Evolutionary conservation across 2,329 filamentous ascomycete genomes (phyloP).

Genomic region (Teratosphaeria epicoccoides): DNA sequence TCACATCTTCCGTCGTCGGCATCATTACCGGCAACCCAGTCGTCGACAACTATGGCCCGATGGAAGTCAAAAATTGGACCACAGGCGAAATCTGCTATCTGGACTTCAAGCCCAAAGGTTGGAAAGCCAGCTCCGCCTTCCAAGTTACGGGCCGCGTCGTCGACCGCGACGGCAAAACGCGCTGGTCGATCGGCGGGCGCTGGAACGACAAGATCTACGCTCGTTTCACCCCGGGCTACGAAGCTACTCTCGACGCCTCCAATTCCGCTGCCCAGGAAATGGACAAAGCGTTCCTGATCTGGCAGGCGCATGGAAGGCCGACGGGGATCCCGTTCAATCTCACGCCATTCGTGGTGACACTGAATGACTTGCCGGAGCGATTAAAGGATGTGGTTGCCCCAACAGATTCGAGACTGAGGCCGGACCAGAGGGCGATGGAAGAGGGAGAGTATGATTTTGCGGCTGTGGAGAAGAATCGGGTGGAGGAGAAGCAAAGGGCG

Average conservation of each 20-base stretch:
- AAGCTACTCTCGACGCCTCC: conserved; percentile 50
- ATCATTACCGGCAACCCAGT: conserved; percentile 95
- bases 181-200: conserved; percentile 81
- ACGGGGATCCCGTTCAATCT: conserved; percentile 89
- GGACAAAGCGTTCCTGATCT: conserved; percentile 76
- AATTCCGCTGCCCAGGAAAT: conserved; percentile 37
- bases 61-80: conserved; percentile 96
- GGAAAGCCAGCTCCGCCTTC: conserved; percentile 88
- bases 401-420: conserved; percentile 84
- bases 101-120: conserved; percentile 90
- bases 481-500: conserved; percentile 83
- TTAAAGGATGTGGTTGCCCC: conserved; percentile 69
- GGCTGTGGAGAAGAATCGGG: conserved; percentile 82
- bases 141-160: conserved; percentile 79
- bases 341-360: conserved; percentile 86
- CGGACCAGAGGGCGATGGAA: conserved; percentile 96
- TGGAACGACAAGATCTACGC: conserved; percentile 99
- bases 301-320: conserved; percentile 77
- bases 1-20: conserved; percentile 91
- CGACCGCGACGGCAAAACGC: conserved; percentile 65
- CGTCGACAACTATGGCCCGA: conserved; percentile 94
- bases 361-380: conserved; percentile 86
- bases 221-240: conserved; percentile 80
- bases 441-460: conserved; percentile 94
- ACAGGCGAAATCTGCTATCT: conserved; percentile 83